phyloP scores from a whole-genome alignment of 2,329 filamentous ascomycete genomes.

The Acarospora socialis region DNA sequence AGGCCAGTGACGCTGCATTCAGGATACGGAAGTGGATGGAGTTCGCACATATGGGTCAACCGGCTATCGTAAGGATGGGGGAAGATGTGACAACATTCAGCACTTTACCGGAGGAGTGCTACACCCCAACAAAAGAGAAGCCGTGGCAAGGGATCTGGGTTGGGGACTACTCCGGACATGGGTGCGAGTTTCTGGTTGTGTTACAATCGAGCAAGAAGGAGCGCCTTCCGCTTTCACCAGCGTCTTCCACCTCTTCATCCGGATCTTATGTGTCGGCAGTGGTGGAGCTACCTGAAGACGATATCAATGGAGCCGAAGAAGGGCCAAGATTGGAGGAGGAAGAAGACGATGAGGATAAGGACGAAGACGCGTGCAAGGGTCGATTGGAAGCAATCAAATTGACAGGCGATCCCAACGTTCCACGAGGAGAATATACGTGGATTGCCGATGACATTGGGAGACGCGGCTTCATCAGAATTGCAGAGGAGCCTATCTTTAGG shows the following conservation, averaged over 20 bases:
- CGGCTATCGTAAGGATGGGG: slow-evolving; percentile 28
- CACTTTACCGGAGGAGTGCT: slow-evolving; percentile 59
- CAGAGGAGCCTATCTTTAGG: slow-evolving; percentile 53
- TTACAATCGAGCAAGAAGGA: slow-evolving; percentile 53
- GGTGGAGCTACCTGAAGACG: neutral
- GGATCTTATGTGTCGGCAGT: neutral
- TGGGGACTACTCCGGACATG: slow-evolving; percentile 77
- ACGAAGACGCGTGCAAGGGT: slow-evolving; percentile 46
- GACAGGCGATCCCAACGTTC: slow-evolving; percentile 82
- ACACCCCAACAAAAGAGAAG: slow-evolving; percentile 64
- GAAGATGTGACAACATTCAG: slow-evolving; percentile 49
- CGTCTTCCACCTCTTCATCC: neutral
- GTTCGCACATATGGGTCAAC: slow-evolving; percentile 31
- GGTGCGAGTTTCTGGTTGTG: slow-evolving; percentile 75
- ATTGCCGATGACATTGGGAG: slow-evolving; percentile 62
- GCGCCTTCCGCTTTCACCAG: slow-evolving; percentile 19
- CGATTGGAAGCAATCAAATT: slow-evolving; percentile 74
- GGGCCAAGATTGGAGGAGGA: slow-evolving; percentile 23
- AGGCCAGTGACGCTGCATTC: slow-evolving; percentile 58
- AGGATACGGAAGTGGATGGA: slow-evolving; percentile 65
- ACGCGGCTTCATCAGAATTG: slow-evolving; percentile 47
- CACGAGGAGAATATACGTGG: slow-evolving; percentile 73
- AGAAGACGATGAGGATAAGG: slow-evolving; percentile 30
- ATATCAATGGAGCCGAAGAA: slow-evolving; percentile 10
- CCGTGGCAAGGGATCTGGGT: slow-evolving; percentile 87